Conservation (phyloP, 345 rosid genomes). For the Populus tremula region DNA sequence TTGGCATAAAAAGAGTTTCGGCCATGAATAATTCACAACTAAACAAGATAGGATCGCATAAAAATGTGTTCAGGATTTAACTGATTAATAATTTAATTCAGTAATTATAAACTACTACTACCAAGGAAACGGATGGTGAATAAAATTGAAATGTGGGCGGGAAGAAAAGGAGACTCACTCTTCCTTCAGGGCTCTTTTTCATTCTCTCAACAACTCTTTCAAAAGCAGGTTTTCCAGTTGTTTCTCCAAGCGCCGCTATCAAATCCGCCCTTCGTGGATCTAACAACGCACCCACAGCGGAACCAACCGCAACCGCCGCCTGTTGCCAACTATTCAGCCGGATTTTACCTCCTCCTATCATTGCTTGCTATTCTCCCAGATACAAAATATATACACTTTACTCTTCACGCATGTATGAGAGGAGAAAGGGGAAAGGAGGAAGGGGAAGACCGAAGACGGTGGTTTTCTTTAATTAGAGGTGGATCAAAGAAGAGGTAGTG, state of each 20-base stretch:
- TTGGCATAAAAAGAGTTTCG: background rate
- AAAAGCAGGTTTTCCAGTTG: constrained; percentile 69
- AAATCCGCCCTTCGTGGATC: constrained; percentile 72
- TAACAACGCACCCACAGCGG: constrained; percentile 66
- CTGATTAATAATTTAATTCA: too few relatives aligned
- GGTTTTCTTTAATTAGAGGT: too few relatives aligned
- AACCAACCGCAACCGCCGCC: constrained; percentile 67
- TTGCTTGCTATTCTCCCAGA: background rate
- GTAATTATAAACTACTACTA: background rate
- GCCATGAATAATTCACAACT: background rate
- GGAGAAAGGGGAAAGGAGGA: too few relatives aligned
- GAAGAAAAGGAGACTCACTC: constrained; percentile 33
- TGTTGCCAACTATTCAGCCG: constrained; percentile 62
- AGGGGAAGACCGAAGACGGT: too few relatives aligned
- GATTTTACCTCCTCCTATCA: constrained; percentile 43
- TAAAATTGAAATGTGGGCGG: too few relatives aligned
- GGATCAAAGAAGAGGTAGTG: too few relatives aligned
- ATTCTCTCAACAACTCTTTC: constrained; percentile 64
- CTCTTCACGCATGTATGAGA: too few relatives aligned
- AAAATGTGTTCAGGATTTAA: background rate
- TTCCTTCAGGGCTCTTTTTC: constrained; percentile 62
- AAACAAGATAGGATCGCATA: too few relatives aligned
- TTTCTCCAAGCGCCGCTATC: constrained; percentile 72
- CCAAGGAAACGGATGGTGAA: background rate
- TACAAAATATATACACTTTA: too few relatives aligned